These are phyloP conservation scores for Agaricus blazei DNA, from an alignment of 768 basidiomycete species.

Conservation along the genomic window DNA sequence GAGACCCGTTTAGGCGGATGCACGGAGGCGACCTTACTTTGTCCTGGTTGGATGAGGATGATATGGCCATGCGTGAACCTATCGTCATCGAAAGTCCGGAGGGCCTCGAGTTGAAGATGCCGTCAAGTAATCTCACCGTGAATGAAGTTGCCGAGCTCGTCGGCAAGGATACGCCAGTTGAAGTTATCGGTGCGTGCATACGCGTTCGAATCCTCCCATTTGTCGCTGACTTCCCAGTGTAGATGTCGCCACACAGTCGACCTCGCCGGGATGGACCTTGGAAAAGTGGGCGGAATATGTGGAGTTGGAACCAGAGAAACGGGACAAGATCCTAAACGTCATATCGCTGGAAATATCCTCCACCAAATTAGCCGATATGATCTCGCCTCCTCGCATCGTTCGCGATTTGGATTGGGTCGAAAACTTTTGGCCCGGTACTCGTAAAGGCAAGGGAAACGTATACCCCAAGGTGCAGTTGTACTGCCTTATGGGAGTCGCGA, in stretches of 20 bases:
- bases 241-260: slow-evolving; percentile 90
- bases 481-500: slow-evolving; percentile 92
- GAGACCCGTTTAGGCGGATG: slow-evolving; percentile 63
- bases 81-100: slow-evolving; percentile 75
- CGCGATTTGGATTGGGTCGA: slow-evolving; percentile 97
- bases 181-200: slow-evolving; percentile 76
- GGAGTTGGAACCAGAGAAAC: slow-evolving; percentile 54
- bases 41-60: slow-evolving; percentile 72
- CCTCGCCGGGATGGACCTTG: slow-evolving; percentile 83
- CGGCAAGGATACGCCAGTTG: slow-evolving; percentile 73
- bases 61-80: slow-evolving; percentile 75
- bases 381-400: slow-evolving; percentile 79
- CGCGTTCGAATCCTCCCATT: not conserved
- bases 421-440: slow-evolving; percentile 84
- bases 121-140: slow-evolving; percentile 63
- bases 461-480: slow-evolving; percentile 96
- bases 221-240: not conserved
- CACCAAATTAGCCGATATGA: slow-evolving; percentile 70
- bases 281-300: slow-evolving; percentile 90
- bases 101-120: slow-evolving; percentile 90
- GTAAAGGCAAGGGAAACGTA: slow-evolving; percentile 63
- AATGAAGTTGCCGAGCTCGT: slow-evolving; percentile 76
- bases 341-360: slow-evolving; percentile 94
- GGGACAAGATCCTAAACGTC: slow-evolving; percentile 91
- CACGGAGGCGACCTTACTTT: slow-evolving; percentile 59